phyloP scores from a whole-genome alignment of 257 asterid species.

The Fraxinus quadrangulata region DNA sequence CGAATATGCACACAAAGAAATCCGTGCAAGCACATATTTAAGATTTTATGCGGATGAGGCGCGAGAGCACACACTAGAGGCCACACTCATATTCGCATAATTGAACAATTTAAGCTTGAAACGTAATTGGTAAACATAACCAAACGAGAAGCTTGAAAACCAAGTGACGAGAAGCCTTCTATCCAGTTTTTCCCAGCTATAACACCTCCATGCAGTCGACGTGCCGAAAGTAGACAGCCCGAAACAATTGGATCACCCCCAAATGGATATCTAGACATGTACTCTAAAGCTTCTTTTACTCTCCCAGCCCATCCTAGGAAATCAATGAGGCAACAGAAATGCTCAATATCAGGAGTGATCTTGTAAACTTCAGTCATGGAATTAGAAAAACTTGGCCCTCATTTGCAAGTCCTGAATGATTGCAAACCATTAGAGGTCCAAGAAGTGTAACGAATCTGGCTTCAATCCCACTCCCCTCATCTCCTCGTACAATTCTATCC shows the following conservation, averaged over 20 bases:
- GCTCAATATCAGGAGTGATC: constrained; percentile 47
- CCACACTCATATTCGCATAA: no score
- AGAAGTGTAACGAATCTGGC: constrained; percentile 74
- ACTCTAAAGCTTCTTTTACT: constrained; percentile 58
- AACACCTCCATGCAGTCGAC: constrained; percentile 55
- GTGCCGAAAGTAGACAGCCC: constrained; percentile 72
- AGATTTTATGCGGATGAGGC: no score
- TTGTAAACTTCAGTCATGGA: constrained; percentile 44
- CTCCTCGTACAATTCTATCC: constrained; percentile 41
- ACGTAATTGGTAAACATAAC: no score
- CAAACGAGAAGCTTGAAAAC: no score
- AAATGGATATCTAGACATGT: constrained; percentile 35
- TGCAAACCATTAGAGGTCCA: constrained; percentile 66
- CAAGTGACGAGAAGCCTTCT: constrained; percentile 38
- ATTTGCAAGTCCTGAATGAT: constrained; percentile 64
- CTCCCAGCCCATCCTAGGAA: constrained; percentile 70
- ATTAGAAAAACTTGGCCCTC: constrained; percentile 49
- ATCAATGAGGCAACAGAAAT: constrained; percentile 72
- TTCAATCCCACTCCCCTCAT: constrained; percentile 49
- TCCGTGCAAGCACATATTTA: no score
- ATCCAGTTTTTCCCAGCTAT: constrained; percentile 53
- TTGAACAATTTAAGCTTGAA: no score
- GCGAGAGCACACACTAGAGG: no score
- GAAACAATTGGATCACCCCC: constrained; percentile 58
- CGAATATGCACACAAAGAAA: no score